These are phyloP conservation scores for Tagetes patula DNA, from an alignment of 129 eudicot species.

Conservation along the genomic window DNA sequence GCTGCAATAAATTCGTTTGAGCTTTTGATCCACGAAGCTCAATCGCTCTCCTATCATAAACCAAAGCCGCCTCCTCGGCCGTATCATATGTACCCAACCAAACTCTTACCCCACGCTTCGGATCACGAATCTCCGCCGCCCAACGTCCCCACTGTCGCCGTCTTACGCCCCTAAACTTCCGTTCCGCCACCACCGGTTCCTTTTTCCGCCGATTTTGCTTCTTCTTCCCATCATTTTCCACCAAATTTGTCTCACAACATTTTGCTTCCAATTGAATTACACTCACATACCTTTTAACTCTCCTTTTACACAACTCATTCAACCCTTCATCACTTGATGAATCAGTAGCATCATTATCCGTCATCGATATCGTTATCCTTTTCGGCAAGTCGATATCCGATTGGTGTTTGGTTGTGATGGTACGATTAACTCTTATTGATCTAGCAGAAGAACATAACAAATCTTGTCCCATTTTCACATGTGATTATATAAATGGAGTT, in stretches of 20 bases:
- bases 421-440: constrained; percentile 8
- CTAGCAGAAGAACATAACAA: constrained; percentile 19
- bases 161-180: constrained; percentile 60
- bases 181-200: neutral
- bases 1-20: constrained; percentile 41
- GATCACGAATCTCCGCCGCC: constrained; percentile 79
- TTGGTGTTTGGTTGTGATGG: constrained; percentile 16
- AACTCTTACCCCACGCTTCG: constrained; percentile 35
- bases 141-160: constrained; percentile 66
- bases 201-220: constrained; percentile 23
- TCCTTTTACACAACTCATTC: constrained; percentile 19
- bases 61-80: constrained; percentile 74
- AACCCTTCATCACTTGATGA: constrained; percentile 56
- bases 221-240: constrained; percentile 15
- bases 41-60: constrained; percentile 62
- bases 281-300: constrained; percentile 32
- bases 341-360: constrained; percentile 60
- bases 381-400: constrained; percentile 26
- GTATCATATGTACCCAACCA: constrained; percentile 77
- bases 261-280: constrained; percentile 40
- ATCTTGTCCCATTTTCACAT: constrained; percentile 16
- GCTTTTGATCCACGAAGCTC: constrained; percentile 59
- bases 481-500: neutral
- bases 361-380: constrained; percentile 37
- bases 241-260: neutral